phyloP scores from a whole-genome alignment of 345 rosid genomes.

The Cochlearia excelsa region DNA sequence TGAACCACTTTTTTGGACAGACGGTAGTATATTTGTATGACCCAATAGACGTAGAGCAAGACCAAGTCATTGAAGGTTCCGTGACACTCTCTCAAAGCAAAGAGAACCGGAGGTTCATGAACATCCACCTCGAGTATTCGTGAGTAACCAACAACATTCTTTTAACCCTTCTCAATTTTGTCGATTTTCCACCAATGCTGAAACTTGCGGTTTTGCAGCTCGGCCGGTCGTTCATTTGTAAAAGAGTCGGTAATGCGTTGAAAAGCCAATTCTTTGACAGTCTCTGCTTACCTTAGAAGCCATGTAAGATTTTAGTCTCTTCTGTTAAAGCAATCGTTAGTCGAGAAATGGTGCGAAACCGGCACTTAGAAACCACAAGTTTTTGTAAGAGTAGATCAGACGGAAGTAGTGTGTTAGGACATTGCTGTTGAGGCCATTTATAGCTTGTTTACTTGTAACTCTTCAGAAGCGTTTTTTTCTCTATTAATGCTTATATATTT shows the following conservation, averaged over 20 bases:
- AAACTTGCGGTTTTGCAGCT: constrained; percentile 48
- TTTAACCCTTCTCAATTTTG: not conserved
- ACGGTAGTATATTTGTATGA: constrained; percentile 89
- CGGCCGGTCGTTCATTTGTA: constrained; percentile 81
- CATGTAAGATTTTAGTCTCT: too few relatives aligned
- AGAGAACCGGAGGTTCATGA: constrained; percentile 92
- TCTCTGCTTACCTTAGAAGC: too few relatives aligned
- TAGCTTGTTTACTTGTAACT: too few relatives aligned
- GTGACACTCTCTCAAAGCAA: constrained; percentile 78
- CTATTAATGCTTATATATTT: too few relatives aligned
- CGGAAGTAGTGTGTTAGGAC: too few relatives aligned
- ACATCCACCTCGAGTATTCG: constrained; percentile 88
- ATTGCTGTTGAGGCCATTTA: too few relatives aligned
- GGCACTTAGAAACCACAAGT: too few relatives aligned
- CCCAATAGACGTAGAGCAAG: constrained; percentile 87
- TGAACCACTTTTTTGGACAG: constrained; percentile 40
- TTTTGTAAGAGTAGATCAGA: too few relatives aligned
- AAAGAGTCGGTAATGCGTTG: constrained; percentile 80
- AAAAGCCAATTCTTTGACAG: too few relatives aligned
- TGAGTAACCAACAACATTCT: constrained; percentile 40
- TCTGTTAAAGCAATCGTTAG: too few relatives aligned
- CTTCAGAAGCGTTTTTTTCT: too few relatives aligned
- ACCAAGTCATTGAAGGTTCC: constrained; percentile 82
- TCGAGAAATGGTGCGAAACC: too few relatives aligned
- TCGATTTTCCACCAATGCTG: constrained; percentile 8